Evolutionary conservation across 257 asterid genomes (phyloP).

Genomic region (Solanum virginianum): DNA sequence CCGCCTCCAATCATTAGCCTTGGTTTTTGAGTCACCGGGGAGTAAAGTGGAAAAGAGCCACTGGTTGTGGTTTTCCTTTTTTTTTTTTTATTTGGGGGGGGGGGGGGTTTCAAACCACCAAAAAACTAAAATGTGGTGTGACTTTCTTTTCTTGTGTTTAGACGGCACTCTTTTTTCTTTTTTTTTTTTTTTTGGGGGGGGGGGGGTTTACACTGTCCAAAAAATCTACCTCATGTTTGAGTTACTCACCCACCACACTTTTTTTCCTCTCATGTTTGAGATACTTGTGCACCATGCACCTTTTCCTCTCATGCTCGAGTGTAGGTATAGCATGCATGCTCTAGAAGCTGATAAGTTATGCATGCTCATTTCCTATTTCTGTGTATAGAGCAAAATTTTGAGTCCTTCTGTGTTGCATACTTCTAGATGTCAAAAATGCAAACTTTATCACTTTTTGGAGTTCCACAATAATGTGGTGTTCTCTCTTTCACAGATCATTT

Average conservation of each 20-base stretch:
- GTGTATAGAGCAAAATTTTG: not conserved
- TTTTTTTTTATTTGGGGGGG: not conserved
- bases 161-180: too few relatives aligned
- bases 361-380: not conserved
- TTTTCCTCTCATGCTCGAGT: not conserved
- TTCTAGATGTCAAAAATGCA: not conserved
- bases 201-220: not conserved
- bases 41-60: not conserved
- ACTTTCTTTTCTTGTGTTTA: too few relatives aligned
- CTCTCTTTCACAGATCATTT: conserved; percentile 44
- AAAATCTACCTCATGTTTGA: not conserved
- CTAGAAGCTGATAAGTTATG: not conserved
- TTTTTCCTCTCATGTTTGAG: not conserved
- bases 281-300: not conserved
- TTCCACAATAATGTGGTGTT: not conserved
- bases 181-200: not conserved
- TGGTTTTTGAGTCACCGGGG: not conserved
- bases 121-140: too few relatives aligned
- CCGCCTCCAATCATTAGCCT: not conserved
- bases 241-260: not conserved
- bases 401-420: not conserved
- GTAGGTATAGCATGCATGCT: not conserved
- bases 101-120: too few relatives aligned
- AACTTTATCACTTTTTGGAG: not conserved
- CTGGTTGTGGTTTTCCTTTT: not conserved